Evolutionary conservation across 345 rosid species (phyloP).

Genomic region (Chamaenerion angustifolium): DNA sequence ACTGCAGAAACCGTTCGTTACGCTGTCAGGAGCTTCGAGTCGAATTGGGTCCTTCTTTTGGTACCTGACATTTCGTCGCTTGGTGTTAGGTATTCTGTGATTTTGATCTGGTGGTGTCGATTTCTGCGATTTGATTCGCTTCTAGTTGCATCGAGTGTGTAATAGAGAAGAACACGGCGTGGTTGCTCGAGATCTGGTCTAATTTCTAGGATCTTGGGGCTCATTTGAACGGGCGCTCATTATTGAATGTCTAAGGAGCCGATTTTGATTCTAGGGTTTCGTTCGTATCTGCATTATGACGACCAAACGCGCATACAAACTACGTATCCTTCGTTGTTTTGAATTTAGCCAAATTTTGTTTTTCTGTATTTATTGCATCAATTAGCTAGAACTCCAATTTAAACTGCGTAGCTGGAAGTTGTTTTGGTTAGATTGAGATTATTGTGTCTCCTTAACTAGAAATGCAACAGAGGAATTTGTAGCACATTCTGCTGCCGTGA

Average conservation of each 20-base stretch:
- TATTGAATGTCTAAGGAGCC: constrained; percentile 14
- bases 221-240: constrained; percentile 1
- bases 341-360: not conserved
- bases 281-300: constrained; percentile 46
- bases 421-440: constrained; percentile 1
- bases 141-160: constrained; percentile 1
- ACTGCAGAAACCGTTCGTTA: constrained; percentile 1
- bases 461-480: constrained; percentile 82
- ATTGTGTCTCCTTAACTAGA: constrained; percentile 10
- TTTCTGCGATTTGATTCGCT: not conserved
- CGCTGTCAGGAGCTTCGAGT: not conserved
- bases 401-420: not conserved
- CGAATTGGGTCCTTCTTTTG: not conserved
- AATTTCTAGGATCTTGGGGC: constrained; percentile 8
- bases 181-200: constrained; percentile 15
- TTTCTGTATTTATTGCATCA: not conserved
- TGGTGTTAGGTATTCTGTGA: not conserved
- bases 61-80: not conserved
- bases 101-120: not conserved
- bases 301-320: constrained; percentile 96
- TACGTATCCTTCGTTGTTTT: constrained; percentile 59
- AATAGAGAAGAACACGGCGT: not conserved
- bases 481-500: constrained; percentile 86
- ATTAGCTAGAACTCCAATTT: not conserved
- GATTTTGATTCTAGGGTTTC: constrained; percentile 26